A percentile compares a stretch with the other conserved stretches of the same genome.
Evolutionary conservation across 1,284 basidiomycete species (phyloP).

Genomic region (Trichosporon sp.): DNA sequence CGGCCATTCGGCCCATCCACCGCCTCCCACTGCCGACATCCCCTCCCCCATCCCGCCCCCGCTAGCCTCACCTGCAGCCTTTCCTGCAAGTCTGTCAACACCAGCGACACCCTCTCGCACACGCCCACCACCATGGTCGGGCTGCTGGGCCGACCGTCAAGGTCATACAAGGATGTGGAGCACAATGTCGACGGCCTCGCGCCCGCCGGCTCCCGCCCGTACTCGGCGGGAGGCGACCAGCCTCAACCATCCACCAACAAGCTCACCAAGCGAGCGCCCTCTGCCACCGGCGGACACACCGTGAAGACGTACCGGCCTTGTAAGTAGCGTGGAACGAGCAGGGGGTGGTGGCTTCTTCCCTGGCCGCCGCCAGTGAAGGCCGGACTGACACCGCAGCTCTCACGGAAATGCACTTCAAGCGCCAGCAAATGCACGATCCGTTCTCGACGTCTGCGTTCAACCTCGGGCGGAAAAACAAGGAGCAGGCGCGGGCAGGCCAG

Average conservation of each 20-base stretch:
- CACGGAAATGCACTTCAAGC: conserved; percentile 38
- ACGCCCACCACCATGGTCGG: conserved; percentile 14
- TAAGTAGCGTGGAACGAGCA: conserved; percentile 21
- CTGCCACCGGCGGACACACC: conserved; percentile 20
- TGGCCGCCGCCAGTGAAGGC: not conserved
- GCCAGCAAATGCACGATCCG: conserved; percentile 37
- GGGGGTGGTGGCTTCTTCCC: not conserved
- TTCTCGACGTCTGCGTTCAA: conserved; percentile 39
- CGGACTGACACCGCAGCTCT: conserved; percentile 16
- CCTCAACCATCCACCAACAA: conserved; percentile 1
- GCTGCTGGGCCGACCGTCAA: conserved; percentile 36
- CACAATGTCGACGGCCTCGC: conserved; percentile 36
- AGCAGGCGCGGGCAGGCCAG: conserved; percentile 34
- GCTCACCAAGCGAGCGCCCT: not conserved
- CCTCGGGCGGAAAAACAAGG: conserved; percentile 34
- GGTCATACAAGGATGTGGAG: conserved; percentile 43
- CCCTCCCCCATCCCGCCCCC: not conserved
- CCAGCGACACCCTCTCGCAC: not conserved
- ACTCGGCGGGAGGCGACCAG: not conserved
- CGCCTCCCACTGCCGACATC: not conserved
- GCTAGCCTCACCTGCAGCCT: not conserved
- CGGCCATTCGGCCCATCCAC: not conserved
- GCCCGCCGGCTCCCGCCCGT: conserved; percentile 27
- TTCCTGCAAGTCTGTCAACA: not conserved
- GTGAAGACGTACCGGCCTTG: conserved; percentile 47